Conservation (phyloP, 345 rosid species). For the Rubroshorea leprosula region DNA sequence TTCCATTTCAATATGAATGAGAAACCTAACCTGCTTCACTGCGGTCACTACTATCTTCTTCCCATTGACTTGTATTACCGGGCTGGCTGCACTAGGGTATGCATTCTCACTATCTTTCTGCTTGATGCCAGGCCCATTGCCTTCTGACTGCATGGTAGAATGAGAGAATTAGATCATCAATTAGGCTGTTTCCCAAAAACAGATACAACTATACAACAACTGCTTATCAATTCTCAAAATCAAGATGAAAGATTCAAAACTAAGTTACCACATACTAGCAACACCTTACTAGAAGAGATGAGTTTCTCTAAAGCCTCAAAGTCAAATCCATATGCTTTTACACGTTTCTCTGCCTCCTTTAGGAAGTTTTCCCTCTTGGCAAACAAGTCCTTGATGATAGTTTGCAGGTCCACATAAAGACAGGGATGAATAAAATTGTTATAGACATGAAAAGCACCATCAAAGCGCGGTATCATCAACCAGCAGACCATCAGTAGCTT, state of each 20-base stretch:
- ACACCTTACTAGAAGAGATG: conserved; percentile 18
- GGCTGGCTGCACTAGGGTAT: no score
- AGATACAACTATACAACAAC: no score
- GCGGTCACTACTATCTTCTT: conserved; percentile 15
- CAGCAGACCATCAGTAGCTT: conserved; percentile 19
- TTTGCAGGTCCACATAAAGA: conserved; percentile 6
- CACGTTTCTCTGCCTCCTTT: conserved; percentile 11
- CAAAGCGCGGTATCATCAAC: conserved; percentile 21
- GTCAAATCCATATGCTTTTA: conserved; percentile 15
- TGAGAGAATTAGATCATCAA: conserved; percentile 1
- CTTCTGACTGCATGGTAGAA: conserved; percentile 2
- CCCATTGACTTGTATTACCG: no score
- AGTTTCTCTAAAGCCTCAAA: conserved; percentile 21
- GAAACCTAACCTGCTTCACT: conserved; percentile 7
- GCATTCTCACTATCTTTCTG: no score
- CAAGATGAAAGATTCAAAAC: no score
- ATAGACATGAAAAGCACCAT: conserved; percentile 28
- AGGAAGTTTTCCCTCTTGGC: conserved; percentile 10
- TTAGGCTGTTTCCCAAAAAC: no score
- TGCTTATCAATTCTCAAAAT: no score
- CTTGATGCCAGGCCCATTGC: conserved; percentile 1
- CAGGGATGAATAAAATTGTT: conserved; percentile 25
- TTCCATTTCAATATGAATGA: no score
- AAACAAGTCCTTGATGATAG: conserved; percentile 1
- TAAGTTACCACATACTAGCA: no score